These are phyloP conservation scores for Venturia carpophila DNA, from an alignment of 2,329 filamentous ascomycete species.

Conservation along the genomic window DNA sequence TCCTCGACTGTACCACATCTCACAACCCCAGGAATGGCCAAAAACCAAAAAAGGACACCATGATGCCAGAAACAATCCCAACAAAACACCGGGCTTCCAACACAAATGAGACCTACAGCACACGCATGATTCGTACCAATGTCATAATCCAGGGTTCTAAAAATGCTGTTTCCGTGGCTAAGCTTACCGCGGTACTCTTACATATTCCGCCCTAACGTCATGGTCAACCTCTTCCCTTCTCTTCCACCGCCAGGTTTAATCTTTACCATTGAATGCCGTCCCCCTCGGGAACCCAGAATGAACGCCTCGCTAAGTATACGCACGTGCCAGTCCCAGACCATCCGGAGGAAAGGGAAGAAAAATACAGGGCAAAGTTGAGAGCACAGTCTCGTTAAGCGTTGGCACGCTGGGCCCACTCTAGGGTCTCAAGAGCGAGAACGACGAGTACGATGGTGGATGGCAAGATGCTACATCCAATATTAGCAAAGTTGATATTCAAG, in stretches of 20 bases:
- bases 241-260: neutral
- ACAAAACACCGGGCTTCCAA: slow-evolving; percentile 23
- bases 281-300: neutral
- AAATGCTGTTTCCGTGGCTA: too few relatives aligned
- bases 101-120: slow-evolving; percentile 23
- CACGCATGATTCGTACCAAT: slow-evolving; percentile 4
- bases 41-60: too few relatives aligned
- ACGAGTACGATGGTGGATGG: slow-evolving; percentile 87
- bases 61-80: too few relatives aligned
- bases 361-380: neutral
- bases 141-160: too few relatives aligned
- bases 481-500: neutral
- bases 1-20: too few relatives aligned
- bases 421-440: slow-evolving; percentile 82
- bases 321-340: neutral
- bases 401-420: slow-evolving; percentile 64
- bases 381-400: neutral
- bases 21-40: too few relatives aligned
- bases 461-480: slow-evolving; percentile 60
- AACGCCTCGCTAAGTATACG: slow-evolving; percentile 9
- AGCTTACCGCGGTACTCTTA: too few relatives aligned
- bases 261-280: too few relatives aligned
- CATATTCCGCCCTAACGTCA: too few relatives aligned
- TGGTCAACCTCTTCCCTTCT: too few relatives aligned
- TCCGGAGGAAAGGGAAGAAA: neutral